These are phyloP conservation scores for Sporisorium graminicola DNA, from an alignment of 1,284 basidiomycete genomes.

Conservation along the genomic window DNA sequence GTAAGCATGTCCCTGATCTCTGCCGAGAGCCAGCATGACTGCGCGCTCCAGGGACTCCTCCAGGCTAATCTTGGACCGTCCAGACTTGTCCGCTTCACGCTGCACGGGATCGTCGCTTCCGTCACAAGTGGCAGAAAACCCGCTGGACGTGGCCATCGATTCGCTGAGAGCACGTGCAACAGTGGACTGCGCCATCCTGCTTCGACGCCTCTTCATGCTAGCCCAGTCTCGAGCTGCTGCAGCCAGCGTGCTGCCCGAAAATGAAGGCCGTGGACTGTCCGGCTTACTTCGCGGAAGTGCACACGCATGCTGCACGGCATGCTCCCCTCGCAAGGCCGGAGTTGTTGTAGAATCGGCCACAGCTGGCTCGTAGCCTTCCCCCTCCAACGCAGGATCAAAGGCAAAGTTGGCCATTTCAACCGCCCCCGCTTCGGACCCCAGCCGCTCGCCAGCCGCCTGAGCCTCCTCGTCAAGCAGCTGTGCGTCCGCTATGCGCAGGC, in stretches of 20 bases:
- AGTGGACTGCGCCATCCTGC: constrained; percentile 5
- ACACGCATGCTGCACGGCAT: background rate
- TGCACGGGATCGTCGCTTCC: background rate
- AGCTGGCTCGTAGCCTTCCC: constrained; percentile 20
- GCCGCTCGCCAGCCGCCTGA: constrained; percentile 18
- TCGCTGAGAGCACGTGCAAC: constrained; percentile 9
- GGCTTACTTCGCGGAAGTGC: constrained; percentile 5
- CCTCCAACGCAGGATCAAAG: constrained; percentile 34
- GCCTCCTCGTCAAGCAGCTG: constrained; percentile 31
- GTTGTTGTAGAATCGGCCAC: too few species aligned
- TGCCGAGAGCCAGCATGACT: constrained; percentile 31
- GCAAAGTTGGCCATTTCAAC: constrained; percentile 12
- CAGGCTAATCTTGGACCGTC: constrained; percentile 1
- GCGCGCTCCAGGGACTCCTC: constrained; percentile 42
- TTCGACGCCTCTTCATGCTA: constrained; percentile 31
- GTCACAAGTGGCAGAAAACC: background rate
- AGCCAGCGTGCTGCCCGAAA: constrained; percentile 46
- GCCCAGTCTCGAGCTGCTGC: constrained; percentile 51
- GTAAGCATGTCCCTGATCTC: constrained; percentile 6
- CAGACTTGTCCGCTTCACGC: background rate
- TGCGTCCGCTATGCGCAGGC: constrained; percentile 8
- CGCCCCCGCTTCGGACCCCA: constrained; percentile 1
- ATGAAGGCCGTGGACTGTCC: constrained; percentile 33
- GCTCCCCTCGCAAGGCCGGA: background rate
- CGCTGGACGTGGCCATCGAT: background rate